phyloP scores from a whole-genome alignment of 331 rosid genomes.

The Prunus yedoensis region DNA sequence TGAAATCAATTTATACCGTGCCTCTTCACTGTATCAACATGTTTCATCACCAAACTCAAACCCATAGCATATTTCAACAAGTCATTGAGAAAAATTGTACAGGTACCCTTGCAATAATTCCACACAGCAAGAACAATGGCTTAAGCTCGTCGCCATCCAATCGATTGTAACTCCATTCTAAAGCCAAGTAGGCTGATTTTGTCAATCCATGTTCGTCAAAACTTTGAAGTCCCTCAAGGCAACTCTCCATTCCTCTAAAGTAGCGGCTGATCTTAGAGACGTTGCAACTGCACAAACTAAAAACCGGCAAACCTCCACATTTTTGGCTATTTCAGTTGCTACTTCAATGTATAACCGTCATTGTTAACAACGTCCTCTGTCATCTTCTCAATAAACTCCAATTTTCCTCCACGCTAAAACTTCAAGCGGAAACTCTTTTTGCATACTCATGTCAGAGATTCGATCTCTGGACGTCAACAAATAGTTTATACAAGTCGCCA shows the following conservation, averaged over 20 bases:
- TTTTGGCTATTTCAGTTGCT: too few relatives aligned
- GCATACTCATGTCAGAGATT: constrained; percentile 12
- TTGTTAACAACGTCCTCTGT: too few relatives aligned
- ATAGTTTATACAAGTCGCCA: not conserved
- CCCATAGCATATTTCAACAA: not conserved
- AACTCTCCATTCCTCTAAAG: not conserved
- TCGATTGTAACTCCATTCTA: not conserved
- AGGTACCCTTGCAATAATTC: not conserved
- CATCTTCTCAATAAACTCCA: not conserved
- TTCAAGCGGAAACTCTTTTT: not conserved
- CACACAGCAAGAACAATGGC: constrained; percentile 8
- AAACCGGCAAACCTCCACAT: too few relatives aligned
- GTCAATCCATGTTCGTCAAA: not conserved
- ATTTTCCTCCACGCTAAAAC: constrained; percentile 19
- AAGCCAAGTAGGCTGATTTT: not conserved
- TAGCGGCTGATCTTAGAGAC: not conserved
- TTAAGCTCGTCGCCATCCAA: not conserved
- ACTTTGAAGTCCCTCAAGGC: not conserved
- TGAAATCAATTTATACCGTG: not conserved
- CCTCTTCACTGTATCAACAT: not conserved
- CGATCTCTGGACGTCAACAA: constrained; percentile 6
- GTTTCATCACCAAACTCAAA: not conserved
- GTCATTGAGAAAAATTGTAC: accelerated
- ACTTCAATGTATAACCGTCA: too few relatives aligned
- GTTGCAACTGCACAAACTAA: not conserved